Evolutionary conservation across 2,329 filamentous ascomycete species (phyloP), one percentile per base, ranked within the genome.

Genomic region (Ophiostoma populinum): DNA sequence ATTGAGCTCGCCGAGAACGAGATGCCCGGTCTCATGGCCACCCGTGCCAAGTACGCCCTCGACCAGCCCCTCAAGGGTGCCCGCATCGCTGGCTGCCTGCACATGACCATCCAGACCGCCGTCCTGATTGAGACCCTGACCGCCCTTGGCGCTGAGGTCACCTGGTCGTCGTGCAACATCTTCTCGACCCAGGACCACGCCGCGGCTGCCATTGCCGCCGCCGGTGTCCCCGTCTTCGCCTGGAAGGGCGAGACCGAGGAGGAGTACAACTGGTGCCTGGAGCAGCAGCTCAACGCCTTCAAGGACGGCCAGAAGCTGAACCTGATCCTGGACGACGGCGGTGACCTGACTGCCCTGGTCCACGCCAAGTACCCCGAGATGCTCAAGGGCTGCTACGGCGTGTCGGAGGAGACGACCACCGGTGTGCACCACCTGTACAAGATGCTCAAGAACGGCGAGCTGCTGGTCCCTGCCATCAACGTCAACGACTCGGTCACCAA

Each of bases 401-500:
- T 98, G 57, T 94, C 87, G 18, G 87, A 98, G 74, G 87, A 98
- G 80, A 98, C 87, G 60, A 98, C 87, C 62, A 98, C 87, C 36
- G 87, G 87, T 73, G 87, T 98, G 54, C 90, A 95, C 80, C 87
- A 95, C 71, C 74, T 98, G 43, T 98, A 95, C 80, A 75, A 76
- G 57, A 94, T 94, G 86, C 67, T 95, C 59, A 94, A 90, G 74
- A 76, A 81, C 50, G 72, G 73, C 58, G 70, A 75, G 61, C 83
- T 95, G 46, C 78, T 93, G 44, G 81, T 93, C 48, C 90, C 90
- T 49, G 72, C 87, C 62, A 83, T 95, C 77, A 98, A 98, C 64
- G 87, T 98, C 72, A 95, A 98, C 70, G 87, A 98, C 76, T 86
- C 80, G 41, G 87, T 98, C 57, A 98, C 90, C 63, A 98, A 95